Base-by-base conservation (phyloP, 148 eudicot species). In the Vaccinium myrtillus region DNA sequence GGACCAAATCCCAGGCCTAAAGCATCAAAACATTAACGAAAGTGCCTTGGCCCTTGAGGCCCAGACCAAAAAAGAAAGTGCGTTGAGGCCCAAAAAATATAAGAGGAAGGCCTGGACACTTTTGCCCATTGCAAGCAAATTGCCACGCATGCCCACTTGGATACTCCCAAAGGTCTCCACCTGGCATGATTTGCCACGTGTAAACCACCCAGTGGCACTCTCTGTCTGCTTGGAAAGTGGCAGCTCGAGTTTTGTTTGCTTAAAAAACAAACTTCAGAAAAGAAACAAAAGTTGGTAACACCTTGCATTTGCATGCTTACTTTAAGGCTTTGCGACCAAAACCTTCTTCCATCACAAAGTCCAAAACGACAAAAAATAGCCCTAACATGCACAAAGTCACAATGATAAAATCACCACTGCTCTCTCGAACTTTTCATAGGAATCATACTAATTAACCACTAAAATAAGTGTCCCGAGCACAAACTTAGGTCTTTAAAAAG, bases 101-200 rank as follows among this genome's bases (percentile, higher is more conserved):
- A 27, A 23, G 11, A 63, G 8, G n/a, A 65, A 30, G 1, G 32
- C 6, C 14, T 23, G 1, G 32, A 65, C 32, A 65, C 5, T 65
- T 65, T 67, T 67, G 36, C 36, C 36, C 77, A 43, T 39, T 74
- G 77, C 75, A 25, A 25, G 8, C n/a, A 5, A 12, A 48, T 76
- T 7, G 80, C 80, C 80, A 77, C 80, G 80, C 53, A n/a, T 21
- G 79, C 8, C 56, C 79, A n/a, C 55, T 76, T 2, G 79, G 12
- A 14, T 19, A 19, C 5, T 5, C 16, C 30, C 18, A 21, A 0
- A n/a, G 50, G 25, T 13, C 53, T 46, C 55, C 55, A 76, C 79
- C 6, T 76, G 79, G 43, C 25, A 18, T 1, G 1, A 76, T 6
- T 3, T 39, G 55, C 79, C 79, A 76, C 55, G 30, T 76, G 79